Conservation (phyloP, 148 eudicot species). For the Polygonum aviculare region DNA sequence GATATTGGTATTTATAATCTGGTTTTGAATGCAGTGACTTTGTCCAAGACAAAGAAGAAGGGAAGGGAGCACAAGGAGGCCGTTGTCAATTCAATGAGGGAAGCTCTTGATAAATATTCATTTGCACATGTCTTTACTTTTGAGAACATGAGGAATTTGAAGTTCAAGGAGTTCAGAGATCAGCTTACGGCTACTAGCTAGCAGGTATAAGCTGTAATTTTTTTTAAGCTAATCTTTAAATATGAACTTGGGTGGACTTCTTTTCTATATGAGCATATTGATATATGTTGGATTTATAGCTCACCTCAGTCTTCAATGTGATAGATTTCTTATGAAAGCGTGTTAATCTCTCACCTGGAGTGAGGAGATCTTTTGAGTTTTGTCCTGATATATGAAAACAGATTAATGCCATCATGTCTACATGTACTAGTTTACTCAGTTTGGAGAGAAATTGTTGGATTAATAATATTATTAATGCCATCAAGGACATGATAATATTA, state of each 20-base stretch:
- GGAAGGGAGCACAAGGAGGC: conserved; percentile 72
- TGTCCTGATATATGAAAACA: neutral
- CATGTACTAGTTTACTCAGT: no score
- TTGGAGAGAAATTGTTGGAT: no score
- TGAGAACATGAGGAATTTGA: conserved; percentile 91
- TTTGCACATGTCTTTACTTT: conserved; percentile 60
- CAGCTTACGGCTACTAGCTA: conserved; percentile 57
- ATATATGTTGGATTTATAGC: no score
- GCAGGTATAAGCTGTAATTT: conserved; percentile 28
- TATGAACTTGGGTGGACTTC: neutral
- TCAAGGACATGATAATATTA: no score
- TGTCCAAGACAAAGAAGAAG: conserved; percentile 91
- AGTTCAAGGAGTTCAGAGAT: conserved; percentile 80
- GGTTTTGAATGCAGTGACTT: conserved; percentile 40
- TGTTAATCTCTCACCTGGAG: neutral
- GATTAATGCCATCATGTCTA: neutral
- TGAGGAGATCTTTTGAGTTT: neutral
- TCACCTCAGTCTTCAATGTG: neutral
- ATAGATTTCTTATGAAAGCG: neutral
- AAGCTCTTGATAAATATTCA: conserved; percentile 50
- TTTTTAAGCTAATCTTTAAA: neutral
- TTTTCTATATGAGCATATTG: neutral
- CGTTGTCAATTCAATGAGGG: conserved; percentile 57
- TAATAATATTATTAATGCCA: no score
- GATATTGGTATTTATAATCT: neutral